Percentiles rank a stretch among this genome's conserved stretches.
Conservation (phyloP, 768 basidiomycete species). For the Cantharellus cinnabarinus region DNA sequence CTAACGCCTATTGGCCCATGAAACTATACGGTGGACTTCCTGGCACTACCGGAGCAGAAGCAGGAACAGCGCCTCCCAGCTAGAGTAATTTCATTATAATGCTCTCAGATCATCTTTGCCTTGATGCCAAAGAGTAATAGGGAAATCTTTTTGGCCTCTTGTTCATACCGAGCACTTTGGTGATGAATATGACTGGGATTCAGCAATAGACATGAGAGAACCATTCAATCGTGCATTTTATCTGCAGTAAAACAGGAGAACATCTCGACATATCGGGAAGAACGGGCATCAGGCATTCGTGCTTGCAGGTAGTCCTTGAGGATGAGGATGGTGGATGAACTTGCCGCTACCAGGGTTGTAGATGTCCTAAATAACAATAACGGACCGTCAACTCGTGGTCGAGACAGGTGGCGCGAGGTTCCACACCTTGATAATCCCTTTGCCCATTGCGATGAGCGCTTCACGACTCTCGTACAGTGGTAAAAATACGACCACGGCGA, state of each 20-base stretch:
- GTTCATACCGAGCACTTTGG: neutral
- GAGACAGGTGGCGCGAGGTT: neutral
- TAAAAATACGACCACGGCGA: conserved; percentile 58
- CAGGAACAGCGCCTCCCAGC: neutral
- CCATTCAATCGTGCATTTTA: neutral
- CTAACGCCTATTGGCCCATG: conserved; percentile 49
- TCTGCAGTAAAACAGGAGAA: too few species aligned
- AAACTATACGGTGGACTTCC: conserved; percentile 12
- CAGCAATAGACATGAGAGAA: neutral
- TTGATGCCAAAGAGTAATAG: neutral
- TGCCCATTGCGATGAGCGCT: conserved; percentile 36
- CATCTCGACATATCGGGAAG: too few species aligned
- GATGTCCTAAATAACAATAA: neutral
- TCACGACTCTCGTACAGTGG: conserved; percentile 69
- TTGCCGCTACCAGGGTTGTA: conserved; percentile 2
- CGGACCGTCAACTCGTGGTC: neutral
- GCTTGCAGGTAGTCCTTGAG: too few species aligned
- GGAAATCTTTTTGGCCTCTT: neutral
- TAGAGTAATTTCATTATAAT: neutral
- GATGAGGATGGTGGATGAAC: neutral
- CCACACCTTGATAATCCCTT: conserved; percentile 44
- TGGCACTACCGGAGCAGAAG: too few species aligned
- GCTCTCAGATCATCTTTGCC: neutral
- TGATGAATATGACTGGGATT: neutral
- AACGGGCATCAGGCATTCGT: too few species aligned